These are phyloP conservation scores for Botrytis byssoidea DNA, from an alignment of 2,329 filamentous ascomycete genomes.

Conservation along the genomic window DNA sequence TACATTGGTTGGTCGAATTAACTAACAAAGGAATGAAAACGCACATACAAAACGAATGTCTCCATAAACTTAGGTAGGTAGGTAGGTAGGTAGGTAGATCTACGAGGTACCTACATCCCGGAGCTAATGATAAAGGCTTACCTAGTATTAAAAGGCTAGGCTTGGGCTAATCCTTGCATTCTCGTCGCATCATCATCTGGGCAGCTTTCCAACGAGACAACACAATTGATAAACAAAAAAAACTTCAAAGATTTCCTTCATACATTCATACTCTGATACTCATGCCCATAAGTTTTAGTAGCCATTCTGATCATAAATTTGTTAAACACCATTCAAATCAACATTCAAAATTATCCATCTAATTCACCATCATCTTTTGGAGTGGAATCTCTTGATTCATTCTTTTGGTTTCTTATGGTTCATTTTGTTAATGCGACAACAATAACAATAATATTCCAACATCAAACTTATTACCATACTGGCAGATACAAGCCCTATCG, in stretches of 20 bases:
- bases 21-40: neutral
- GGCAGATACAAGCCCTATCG: neutral
- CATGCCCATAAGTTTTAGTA: neutral
- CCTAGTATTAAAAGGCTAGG: slow-evolving; percentile 3
- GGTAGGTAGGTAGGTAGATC: neutral
- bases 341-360: neutral
- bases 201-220: slow-evolving; percentile 12
- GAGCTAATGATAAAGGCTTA: slow-evolving; percentile 18
- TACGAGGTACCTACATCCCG: slow-evolving; percentile 12
- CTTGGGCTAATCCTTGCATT: slow-evolving; percentile 18
- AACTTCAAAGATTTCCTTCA: neutral
- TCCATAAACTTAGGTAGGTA: neutral
- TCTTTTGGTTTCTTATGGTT: slow-evolving; percentile 1
- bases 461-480: neutral
- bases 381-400: slow-evolving; percentile 11
- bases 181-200: slow-evolving; percentile 14
- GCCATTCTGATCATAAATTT: neutral
- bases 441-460: slow-evolving; percentile 17
- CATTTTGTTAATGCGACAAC: slow-evolving; percentile 13
- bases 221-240: neutral
- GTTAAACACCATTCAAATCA: neutral
- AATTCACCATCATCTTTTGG: neutral
- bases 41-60: neutral
- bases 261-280: neutral
- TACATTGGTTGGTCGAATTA: neutral